These are phyloP conservation scores for Colletotrichum ledebouriae DNA, from an alignment of 2,329 filamentous ascomycete species.

Conservation along the genomic window DNA sequence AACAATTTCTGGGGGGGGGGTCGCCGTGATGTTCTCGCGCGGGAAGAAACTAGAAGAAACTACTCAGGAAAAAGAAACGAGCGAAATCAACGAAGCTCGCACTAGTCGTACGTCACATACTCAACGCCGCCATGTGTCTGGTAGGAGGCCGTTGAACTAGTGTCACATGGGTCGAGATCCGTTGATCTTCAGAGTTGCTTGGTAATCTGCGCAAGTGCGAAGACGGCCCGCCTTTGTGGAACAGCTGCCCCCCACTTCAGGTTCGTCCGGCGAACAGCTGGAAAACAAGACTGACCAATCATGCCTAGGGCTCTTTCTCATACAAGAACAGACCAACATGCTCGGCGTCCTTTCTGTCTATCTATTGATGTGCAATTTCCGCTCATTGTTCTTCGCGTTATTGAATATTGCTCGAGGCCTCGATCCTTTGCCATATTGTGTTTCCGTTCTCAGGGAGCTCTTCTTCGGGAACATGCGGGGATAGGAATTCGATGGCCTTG, in stretches of 20 bases:
- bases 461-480: too few relatives aligned
- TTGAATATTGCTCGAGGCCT: too few relatives aligned
- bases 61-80: background rate
- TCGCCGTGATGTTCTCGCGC: background rate
- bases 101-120: conserved; percentile 28
- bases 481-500: too few relatives aligned
- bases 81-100: background rate
- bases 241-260: conserved; percentile 22
- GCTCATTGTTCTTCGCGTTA: too few relatives aligned
- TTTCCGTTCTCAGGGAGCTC: too few relatives aligned
- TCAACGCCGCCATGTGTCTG: conserved; percentile 16
- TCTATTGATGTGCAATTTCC: too few relatives aligned
- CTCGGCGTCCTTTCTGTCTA: too few relatives aligned
- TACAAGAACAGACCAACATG: conserved; percentile 14
- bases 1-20: conserved; percentile 1
- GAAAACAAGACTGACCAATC: conserved; percentile 11
- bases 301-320: background rate
- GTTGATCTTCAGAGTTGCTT: conserved; percentile 26
- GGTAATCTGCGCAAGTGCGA: conserved; percentile 32
- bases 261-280: conserved; percentile 4
- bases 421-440: too few relatives aligned
- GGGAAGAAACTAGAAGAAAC: background rate
- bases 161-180: conserved; percentile 23
- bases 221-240: background rate
- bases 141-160: conserved; percentile 3